Evolutionary conservation across 1,284 basidiomycete species (phyloP).

Genomic region (Ustilago shanxiensis): DNA sequence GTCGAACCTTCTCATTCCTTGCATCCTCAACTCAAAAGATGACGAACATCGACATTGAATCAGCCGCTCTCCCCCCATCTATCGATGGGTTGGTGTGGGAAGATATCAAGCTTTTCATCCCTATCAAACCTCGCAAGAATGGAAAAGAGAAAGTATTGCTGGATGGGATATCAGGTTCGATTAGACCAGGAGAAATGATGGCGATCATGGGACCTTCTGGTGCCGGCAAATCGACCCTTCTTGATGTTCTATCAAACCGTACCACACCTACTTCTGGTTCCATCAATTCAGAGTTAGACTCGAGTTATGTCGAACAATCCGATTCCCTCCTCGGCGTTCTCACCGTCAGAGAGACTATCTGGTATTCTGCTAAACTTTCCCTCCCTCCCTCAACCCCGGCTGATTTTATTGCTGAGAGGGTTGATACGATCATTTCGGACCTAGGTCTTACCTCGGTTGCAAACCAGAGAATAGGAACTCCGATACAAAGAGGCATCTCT

Average conservation of each 20-base stretch:
- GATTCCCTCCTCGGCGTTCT: constrained; percentile 71
- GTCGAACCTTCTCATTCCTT: no score
- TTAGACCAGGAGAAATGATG: constrained; percentile 30
- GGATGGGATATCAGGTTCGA: constrained; percentile 12
- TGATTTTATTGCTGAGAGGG: constrained; percentile 18
- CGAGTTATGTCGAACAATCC: constrained; percentile 71
- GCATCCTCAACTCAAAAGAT: neutral
- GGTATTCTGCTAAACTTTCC: constrained; percentile 68
- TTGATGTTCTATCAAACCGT: constrained; percentile 70
- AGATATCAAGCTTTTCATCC: constrained; percentile 14
- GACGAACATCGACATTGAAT: constrained; percentile 17
- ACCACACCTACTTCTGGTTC: constrained; percentile 27
- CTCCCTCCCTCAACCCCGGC: constrained; percentile 17
- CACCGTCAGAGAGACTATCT: constrained; percentile 70
- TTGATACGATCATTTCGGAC: constrained; percentile 54
- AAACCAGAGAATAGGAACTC: constrained; percentile 70
- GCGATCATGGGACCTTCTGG: constrained; percentile 70
- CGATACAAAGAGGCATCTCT: constrained; percentile 71
- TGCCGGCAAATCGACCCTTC: constrained; percentile 70
- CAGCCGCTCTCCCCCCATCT: neutral
- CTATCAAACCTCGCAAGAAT: constrained; percentile 1
- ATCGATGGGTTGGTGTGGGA: constrained; percentile 20
- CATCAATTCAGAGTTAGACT: constrained; percentile 22
- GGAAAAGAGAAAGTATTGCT: constrained; percentile 13
- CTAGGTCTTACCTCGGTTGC: constrained; percentile 66